Percentiles rank a stretch among this genome's conserved stretches.
Conservation (phyloP, 139 green algal species). For the Medakamo hakoo region DNA sequence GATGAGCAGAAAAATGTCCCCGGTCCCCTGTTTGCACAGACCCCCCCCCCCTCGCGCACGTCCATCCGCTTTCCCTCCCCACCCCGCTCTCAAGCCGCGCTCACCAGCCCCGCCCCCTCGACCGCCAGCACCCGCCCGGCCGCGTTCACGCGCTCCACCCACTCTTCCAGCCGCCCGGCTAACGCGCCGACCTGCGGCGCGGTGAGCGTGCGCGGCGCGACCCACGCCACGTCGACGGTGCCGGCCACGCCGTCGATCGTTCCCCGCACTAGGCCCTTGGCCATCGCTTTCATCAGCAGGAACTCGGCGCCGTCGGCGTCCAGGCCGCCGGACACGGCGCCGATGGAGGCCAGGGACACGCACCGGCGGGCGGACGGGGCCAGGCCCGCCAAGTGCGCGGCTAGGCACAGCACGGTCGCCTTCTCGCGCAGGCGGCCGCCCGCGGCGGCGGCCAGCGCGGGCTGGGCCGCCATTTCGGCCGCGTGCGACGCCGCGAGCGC, state of each 20-base stretch:
- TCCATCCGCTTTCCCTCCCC: background rate
- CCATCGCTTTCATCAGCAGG: constrained; percentile 92
- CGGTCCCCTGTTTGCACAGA: too few relatives aligned
- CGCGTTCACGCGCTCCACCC: constrained; percentile 64
- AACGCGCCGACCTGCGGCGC: constrained; percentile 40
- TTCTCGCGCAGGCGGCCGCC: constrained; percentile 83
- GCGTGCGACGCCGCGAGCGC: constrained; percentile 63
- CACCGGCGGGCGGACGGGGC: constrained; percentile 57
- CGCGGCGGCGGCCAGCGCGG: constrained; percentile 69
- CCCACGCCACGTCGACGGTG: constrained; percentile 60
- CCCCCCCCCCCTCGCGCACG: background rate
- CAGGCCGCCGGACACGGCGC: constrained; percentile 65
- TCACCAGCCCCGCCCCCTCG: constrained; percentile 40
- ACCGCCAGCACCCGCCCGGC: constrained; percentile 39
- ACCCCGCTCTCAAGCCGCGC: background rate
- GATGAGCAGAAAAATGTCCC: too few relatives aligned
- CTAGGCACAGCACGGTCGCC: constrained; percentile 75
- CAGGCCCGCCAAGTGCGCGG: constrained; percentile 44
- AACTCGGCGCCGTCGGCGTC: constrained; percentile 86
- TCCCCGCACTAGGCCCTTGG: constrained; percentile 79
- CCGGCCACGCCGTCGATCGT: constrained; percentile 71
- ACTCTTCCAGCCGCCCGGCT: constrained; percentile 52
- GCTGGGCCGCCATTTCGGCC: constrained; percentile 69
- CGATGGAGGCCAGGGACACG: constrained; percentile 55
- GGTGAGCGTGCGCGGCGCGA: constrained; percentile 79